Base-by-base conservation (phyloP, 805 yeast species). In the Alloascoidea africana region DNA sequence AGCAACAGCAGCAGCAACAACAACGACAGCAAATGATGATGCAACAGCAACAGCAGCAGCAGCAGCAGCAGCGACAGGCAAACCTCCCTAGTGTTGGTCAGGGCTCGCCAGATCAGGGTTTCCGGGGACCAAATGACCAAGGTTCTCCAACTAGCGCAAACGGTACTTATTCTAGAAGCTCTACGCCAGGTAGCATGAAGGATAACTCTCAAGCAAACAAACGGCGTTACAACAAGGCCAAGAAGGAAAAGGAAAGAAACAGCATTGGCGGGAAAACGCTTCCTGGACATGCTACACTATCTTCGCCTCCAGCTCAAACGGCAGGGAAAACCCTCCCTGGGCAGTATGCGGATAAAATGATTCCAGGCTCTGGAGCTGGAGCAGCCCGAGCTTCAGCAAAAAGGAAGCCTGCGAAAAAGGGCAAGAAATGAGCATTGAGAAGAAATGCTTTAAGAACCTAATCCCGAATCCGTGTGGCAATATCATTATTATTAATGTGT, bases 31-130 rank as follows among this genome's bases (percentile, higher is more conserved):
- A 34, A n/a, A 18, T 18, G 16, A 37, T 23, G 27, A 17, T 17
- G 14, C 40, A 40, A 15, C 50, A 42, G 34, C 45, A 45, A 39
- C 44, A 42, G 36, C 38, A 17, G 32, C 43, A 14, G 45, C 53
- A 13, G 45, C 51, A 13, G 49, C 48, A 14, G 43, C 51, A 3
- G 48, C n/a, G 8, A 8, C 30, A 23, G n/a, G 13, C 30, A 23
- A 23, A n/a, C n/a, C 30, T 8, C 8, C 30, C n/a, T n/a, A 23
- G 30, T n/a, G n/a, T 8, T n/a, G n/a, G n/a, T 8, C 8, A 8
- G 30, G 30, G 30, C 8, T 23, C 13, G n/a, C n/a, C 13, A 8
- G 30, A 8, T 23, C 30, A 8, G 30, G n/a, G 8, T 23, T n/a
- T 23, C 30, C 30, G 13, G 8, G 30, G 30, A 23, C n/a, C 30